Percentiles rank a stretch among this genome's conserved stretches.
Evolutionary conservation across 164 flowering plant species (phyloP).

Genomic region (Magnolia changhungtana): DNA sequence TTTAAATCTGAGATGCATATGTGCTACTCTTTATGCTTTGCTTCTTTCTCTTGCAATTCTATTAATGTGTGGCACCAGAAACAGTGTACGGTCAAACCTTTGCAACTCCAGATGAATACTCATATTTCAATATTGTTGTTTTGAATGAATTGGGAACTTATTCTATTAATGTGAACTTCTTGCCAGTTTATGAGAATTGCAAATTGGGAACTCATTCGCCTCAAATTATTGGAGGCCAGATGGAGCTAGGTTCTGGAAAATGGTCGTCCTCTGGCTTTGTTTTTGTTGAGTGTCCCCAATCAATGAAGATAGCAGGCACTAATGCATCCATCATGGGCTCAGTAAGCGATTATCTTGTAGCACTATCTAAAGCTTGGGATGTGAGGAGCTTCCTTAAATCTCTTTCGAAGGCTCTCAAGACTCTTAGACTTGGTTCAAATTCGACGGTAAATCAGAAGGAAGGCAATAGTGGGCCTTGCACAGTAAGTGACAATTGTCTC

Average conservation of each 20-base stretch:
- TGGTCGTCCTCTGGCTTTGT: conserved; percentile 74
- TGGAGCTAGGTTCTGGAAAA: conserved; percentile 67
- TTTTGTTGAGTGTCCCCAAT: conserved; percentile 82
- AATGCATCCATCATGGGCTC: conserved; percentile 77
- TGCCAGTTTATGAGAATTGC: conserved; percentile 90
- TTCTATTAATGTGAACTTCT: conserved; percentile 1
- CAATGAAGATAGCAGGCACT: conserved; percentile 72
- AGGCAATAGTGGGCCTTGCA: conserved; percentile 57
- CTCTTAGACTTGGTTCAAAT: conserved; percentile 55
- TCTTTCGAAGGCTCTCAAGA: conserved; percentile 75
- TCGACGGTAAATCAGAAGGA: conserved; percentile 59
- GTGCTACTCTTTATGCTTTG: background rate
- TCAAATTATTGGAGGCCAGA: conserved; percentile 64
- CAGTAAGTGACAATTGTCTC: conserved; percentile 43
- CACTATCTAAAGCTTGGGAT: conserved; percentile 94
- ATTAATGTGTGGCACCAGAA: background rate
- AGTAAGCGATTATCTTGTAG: conserved; percentile 79
- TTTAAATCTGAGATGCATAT: background rate
- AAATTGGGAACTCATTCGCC: conserved; percentile 91
- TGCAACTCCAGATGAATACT: background rate
- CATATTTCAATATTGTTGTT: background rate
- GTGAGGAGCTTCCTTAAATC: conserved; percentile 71
- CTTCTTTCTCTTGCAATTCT: background rate
- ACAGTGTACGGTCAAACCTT: background rate
- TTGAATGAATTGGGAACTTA: background rate